Evolutionary conservation across 1,284 basidiomycete species (phyloP).

Genomic region (Ceratobasidium sp.): DNA sequence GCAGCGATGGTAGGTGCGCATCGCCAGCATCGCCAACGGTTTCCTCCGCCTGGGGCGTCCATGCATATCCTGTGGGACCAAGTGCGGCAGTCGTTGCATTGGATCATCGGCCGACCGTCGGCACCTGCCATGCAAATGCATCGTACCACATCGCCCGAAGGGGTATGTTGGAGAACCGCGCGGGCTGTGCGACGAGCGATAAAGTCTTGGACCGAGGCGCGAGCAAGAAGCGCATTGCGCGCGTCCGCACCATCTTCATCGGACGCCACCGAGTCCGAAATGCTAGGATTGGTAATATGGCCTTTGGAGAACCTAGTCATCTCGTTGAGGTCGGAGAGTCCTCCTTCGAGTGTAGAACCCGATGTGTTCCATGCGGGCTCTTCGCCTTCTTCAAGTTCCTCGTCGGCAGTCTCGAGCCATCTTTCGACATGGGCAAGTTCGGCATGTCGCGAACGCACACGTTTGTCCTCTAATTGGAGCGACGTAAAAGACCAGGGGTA

Average conservation of each 20-base stretch:
- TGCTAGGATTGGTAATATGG: not conserved
- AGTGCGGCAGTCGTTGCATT: constrained; percentile 73
- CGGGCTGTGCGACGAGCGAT: constrained; percentile 52
- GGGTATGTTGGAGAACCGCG: constrained; percentile 58
- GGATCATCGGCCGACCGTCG: constrained; percentile 72
- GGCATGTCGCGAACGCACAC: constrained; percentile 23
- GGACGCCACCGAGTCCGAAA: constrained; percentile 56
- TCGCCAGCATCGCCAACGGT: constrained; percentile 32
- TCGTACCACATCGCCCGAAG: constrained; percentile 55
- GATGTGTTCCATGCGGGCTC: constrained; percentile 15
- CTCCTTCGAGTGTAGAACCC: constrained; percentile 44
- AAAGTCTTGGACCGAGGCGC: constrained; percentile 32
- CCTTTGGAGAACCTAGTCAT: constrained; percentile 43
- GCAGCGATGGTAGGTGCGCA: constrained; percentile 21
- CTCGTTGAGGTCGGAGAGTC: constrained; percentile 49
- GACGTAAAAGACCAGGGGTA: constrained; percentile 42
- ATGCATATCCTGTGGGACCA: constrained; percentile 82
- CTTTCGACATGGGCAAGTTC: constrained; percentile 52
- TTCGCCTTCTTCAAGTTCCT: constrained; percentile 51
- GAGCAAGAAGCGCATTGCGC: constrained; percentile 62
- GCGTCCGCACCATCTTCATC: constrained; percentile 57
- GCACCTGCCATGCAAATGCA: constrained; percentile 68
- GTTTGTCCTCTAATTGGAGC: constrained; percentile 22
- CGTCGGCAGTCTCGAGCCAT: constrained; percentile 61
- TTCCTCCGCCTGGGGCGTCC: constrained; percentile 44